These are phyloP conservation scores for Salvia hispanica DNA, from an alignment of 257 asterid species.

Conservation along the genomic window DNA sequence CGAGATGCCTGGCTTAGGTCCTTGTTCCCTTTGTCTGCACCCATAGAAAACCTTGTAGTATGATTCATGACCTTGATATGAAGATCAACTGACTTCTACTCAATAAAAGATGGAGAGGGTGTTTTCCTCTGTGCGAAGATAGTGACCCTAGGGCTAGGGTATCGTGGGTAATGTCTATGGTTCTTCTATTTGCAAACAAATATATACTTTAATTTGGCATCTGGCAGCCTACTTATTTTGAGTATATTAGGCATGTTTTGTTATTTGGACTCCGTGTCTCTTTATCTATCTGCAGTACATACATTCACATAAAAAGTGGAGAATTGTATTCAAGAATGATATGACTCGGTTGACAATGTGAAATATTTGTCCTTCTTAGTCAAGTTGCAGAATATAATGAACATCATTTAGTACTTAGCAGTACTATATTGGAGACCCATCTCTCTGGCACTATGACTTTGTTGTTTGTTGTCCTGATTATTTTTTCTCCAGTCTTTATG, in stretches of 20 bases:
- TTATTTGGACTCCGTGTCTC: conserved; percentile 1
- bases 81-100: conserved; percentile 9
- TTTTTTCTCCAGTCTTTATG: conserved; percentile 3
- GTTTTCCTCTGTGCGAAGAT: background rate
- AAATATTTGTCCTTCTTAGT: conserved; percentile 20
- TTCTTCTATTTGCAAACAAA: background rate
- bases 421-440: conserved; percentile 6
- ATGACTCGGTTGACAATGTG: background rate
- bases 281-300: conserved; percentile 7
- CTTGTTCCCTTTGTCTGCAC: background rate
- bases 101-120: background rate
- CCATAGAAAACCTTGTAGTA: conserved; percentile 15
- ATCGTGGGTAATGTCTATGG: conserved; percentile 6
- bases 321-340: conserved; percentile 19
- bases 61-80: conserved; percentile 19
- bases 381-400: conserved; percentile 17
- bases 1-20: conserved; percentile 8
- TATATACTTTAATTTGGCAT: conserved; percentile 19
- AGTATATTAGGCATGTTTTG: conserved; percentile 2
- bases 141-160: conserved; percentile 13
- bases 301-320: conserved; percentile 18
- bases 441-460: conserved; percentile 9
- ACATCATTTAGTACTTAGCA: background rate
- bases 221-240: conserved; percentile 15
- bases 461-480: background rate